These are phyloP conservation scores for Malus hybrid DNA, from an alignment of 331 rosid species.

Conservation along the genomic window DNA sequence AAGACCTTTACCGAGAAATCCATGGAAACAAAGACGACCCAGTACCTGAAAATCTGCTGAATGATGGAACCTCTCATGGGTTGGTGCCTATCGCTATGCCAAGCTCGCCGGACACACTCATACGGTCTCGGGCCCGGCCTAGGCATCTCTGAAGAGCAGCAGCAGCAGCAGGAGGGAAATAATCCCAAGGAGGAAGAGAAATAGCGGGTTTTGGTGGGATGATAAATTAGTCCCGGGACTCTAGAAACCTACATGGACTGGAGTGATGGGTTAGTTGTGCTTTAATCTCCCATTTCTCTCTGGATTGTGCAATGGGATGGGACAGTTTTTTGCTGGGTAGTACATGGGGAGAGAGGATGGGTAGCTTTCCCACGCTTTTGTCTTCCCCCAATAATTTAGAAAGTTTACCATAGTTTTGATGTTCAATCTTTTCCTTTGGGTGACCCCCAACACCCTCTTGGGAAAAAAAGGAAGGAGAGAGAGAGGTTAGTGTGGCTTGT, in stretches of 20 bases:
- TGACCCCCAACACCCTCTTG: constrained; percentile 26
- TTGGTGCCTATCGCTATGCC: constrained; percentile 72
- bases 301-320: constrained; percentile 43
- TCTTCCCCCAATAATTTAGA: constrained; percentile 62
- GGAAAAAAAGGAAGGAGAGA: background rate
- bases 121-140: constrained; percentile 99
- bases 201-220: constrained; percentile 2
- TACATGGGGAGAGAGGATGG: constrained; percentile 25
- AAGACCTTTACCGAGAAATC: background rate
- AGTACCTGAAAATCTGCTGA: constrained; percentile 96
- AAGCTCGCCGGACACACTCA: constrained; percentile 54
- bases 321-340: constrained; percentile 35
- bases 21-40: constrained; percentile 19
- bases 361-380: constrained; percentile 47
- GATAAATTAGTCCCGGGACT: background rate
- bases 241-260: constrained; percentile 24
- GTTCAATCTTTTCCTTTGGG: constrained; percentile 29
- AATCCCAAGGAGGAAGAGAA: constrained; percentile 1
- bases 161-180: background rate
- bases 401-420: constrained; percentile 37
- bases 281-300: constrained; percentile 28
- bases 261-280: constrained; percentile 38
- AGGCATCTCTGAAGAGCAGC: constrained; percentile 56
- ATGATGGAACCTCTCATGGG: constrained; percentile 85
- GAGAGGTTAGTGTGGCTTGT: constrained; percentile 36